A percentile compares a stretch with the other conserved stretches of the same genome.
phyloP scores from a whole-genome alignment of 805 yeast species.

The Cyberlindnera amylophila region DNA sequence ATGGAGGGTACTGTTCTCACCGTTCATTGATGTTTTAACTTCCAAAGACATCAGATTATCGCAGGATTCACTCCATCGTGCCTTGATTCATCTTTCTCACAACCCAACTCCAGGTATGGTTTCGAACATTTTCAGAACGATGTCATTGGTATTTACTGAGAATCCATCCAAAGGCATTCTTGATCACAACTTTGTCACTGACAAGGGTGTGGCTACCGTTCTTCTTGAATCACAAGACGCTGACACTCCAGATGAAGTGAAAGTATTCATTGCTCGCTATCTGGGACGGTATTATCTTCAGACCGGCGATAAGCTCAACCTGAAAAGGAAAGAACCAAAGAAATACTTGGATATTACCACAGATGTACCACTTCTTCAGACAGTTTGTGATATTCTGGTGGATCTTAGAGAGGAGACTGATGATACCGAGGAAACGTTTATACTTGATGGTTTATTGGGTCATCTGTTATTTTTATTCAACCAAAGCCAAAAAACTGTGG shows the following conservation, averaged over 20 bases:
- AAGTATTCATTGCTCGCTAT: conserved; percentile 19
- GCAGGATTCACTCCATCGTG: conserved; percentile 7
- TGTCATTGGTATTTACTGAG: conserved; percentile 14
- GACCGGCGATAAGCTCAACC: conserved; percentile 17
- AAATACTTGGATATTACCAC: neutral
- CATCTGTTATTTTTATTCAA: conserved; percentile 32
- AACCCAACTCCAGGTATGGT: conserved; percentile 2
- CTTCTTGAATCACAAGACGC: conserved; percentile 5
- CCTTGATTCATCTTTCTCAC: conserved; percentile 11
- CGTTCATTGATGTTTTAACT: conserved; percentile 8
- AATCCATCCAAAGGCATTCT: conserved; percentile 6
- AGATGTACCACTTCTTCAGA: conserved; percentile 7
- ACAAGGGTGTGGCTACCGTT: conserved; percentile 14
- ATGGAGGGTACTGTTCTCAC: conserved; percentile 17
- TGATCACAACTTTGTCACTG: conserved; percentile 9
- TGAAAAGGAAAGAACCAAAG: neutral
- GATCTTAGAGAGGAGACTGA: conserved; percentile 8
- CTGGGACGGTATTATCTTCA: conserved; percentile 21
- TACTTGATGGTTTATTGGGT: conserved; percentile 41
- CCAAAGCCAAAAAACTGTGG: conserved; percentile 10
- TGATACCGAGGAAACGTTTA: conserved; percentile 16
- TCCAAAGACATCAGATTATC: conserved; percentile 5
- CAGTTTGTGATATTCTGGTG: conserved; percentile 28
- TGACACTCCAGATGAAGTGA: conserved; percentile 1
- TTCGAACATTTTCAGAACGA: conserved; percentile 6